Conservation (phyloP, 1,139 yeast species). For the Lodderomyces margitis region DNA sequence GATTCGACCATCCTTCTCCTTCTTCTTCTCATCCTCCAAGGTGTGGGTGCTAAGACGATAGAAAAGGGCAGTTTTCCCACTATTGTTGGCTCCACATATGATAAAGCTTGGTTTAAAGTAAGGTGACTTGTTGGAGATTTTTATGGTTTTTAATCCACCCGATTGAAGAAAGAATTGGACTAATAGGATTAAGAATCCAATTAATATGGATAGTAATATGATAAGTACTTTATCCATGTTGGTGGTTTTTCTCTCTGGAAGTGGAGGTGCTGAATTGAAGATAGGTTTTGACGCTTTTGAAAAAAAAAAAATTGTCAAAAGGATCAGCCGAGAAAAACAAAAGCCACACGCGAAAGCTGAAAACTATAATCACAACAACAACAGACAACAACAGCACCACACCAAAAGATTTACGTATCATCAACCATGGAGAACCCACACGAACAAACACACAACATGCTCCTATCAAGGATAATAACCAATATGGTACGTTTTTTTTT, state of each 20-base stretch:
- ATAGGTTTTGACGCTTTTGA: too few relatives aligned
- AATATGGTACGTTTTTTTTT: conserved; percentile 56
- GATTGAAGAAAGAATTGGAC: conserved; percentile 25
- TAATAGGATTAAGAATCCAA: conserved; percentile 25
- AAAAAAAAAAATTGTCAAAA: not conserved
- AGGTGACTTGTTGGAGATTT: conserved; percentile 17
- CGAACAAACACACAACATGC: conserved; percentile 78
- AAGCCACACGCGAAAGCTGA: not conserved
- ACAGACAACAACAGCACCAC: not conserved
- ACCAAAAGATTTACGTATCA: too few relatives aligned
- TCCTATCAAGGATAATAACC: conserved; percentile 71
- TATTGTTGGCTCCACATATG: conserved; percentile 66
- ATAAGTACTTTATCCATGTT: conserved; percentile 28
- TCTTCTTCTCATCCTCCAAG: conserved; percentile 6
- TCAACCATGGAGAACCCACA: conserved; percentile 79
- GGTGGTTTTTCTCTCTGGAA: not conserved
- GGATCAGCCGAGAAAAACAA: not conserved
- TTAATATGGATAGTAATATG: conserved; percentile 21
- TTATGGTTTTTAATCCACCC: conserved; percentile 19
- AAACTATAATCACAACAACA: conserved; percentile 4
- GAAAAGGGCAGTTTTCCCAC: conserved; percentile 77
- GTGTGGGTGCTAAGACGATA: conserved; percentile 20
- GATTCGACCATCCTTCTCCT: conserved; percentile 14
- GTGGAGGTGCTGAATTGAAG: not conserved
- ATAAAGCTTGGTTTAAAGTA: conserved; percentile 53